These are phyloP conservation scores for Phytopythium boreale DNA, from an alignment of 352 stramenopile species.

Conservation along the genomic window DNA sequence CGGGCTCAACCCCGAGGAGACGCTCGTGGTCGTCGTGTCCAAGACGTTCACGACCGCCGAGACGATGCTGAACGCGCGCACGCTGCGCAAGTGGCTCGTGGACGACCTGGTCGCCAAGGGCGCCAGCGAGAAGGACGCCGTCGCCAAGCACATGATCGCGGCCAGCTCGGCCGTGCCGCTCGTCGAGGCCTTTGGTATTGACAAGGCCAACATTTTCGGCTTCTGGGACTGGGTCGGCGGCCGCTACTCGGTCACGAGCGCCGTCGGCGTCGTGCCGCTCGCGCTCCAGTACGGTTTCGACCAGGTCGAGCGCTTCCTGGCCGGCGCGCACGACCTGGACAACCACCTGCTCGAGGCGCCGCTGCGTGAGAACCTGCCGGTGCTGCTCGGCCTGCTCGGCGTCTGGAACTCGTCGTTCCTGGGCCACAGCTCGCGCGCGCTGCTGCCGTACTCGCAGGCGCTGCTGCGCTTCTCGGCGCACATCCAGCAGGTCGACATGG, in stretches of 20 bases:
- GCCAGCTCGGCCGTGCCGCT: conserved; percentile 77
- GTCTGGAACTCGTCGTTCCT: conserved; percentile 99
- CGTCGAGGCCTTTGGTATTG: conserved; percentile 93
- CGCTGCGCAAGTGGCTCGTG: conserved; percentile 95
- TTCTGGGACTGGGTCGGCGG: conserved; percentile 99
- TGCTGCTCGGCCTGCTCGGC: conserved; percentile 96
- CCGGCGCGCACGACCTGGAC: conserved; percentile 97
- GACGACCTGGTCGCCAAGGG: conserved; percentile 88
- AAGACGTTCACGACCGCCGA: conserved; percentile 99
- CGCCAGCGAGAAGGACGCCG: conserved; percentile 78
- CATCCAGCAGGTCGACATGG: conserved; percentile 99
- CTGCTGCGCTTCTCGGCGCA: conserved; percentile 95
- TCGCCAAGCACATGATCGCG: conserved; percentile 94
- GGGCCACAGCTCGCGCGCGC: conserved; percentile 88
- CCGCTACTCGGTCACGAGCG: conserved; percentile 97
- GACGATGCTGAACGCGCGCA: conserved; percentile 98
- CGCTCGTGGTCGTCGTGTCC: conserved; percentile 96
- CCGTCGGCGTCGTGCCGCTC: conserved; percentile 95
- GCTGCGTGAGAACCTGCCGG: conserved; percentile 93
- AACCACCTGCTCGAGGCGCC: conserved; percentile 95
- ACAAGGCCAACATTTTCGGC: conserved; percentile 94
- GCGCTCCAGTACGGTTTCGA: conserved; percentile 95
- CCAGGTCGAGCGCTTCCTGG: conserved; percentile 92
- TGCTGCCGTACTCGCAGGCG: conserved; percentile 93
- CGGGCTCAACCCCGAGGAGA: conserved; percentile 94